Evolutionary conservation across 2,329 filamentous ascomycete species (phyloP).

Genomic region (Fusarium sp.): DNA sequence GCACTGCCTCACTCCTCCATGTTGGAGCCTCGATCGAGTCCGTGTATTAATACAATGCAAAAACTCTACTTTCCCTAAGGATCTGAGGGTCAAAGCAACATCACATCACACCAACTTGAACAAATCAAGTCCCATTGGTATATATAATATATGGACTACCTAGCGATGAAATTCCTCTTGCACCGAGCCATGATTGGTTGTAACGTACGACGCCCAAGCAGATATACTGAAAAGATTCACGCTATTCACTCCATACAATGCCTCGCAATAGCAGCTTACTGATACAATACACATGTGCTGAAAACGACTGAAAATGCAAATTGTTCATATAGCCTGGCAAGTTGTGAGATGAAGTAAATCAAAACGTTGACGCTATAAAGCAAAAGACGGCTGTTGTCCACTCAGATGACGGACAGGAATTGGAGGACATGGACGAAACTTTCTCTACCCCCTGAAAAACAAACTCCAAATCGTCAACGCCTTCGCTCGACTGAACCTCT

Average conservation of each 20-base stretch:
- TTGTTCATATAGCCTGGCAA: background rate
- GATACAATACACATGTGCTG: conserved; percentile 13
- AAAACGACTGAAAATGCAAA: background rate
- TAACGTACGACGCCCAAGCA: conserved; percentile 12
- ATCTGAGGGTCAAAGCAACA: background rate
- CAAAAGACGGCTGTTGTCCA: background rate
- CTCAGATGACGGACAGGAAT: background rate
- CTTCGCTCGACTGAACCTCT: background rate
- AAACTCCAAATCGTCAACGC: background rate
- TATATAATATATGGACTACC: conserved; percentile 8
- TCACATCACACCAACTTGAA: background rate
- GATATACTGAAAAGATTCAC: conserved; percentile 14
- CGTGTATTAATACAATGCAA: background rate
- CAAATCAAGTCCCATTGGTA: conserved; percentile 7
- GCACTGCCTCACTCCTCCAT: background rate
- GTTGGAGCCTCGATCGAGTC: background rate
- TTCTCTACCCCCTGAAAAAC: background rate
- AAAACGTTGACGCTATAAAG: conserved; percentile 7
- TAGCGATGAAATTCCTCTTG: background rate
- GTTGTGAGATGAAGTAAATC: background rate
- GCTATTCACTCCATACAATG: conserved; percentile 36
- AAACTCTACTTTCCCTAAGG: background rate
- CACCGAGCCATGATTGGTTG: background rate
- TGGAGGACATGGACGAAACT: background rate
- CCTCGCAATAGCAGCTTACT: conserved; percentile 31